Conservation (phyloP, 352 stramenopile genomes). For the Pythium vanterpoolii region DNA sequence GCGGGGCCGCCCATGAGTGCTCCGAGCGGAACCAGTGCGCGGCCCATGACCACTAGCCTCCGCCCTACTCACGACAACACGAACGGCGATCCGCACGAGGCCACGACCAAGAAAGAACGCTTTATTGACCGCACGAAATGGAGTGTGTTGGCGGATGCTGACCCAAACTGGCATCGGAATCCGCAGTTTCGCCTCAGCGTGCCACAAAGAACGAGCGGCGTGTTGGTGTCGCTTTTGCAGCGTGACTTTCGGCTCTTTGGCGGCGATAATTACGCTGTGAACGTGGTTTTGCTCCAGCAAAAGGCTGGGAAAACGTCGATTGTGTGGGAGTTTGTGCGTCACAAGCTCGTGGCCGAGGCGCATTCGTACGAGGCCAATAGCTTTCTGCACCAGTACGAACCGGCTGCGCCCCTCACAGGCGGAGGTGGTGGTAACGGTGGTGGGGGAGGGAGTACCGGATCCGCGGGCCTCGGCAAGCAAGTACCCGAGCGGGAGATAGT, state of each 20-base stretch:
- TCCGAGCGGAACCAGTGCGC: neutral
- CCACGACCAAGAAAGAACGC: slow-evolving; percentile 24
- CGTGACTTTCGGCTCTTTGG: slow-evolving; percentile 77
- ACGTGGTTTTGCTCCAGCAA: slow-evolving; percentile 80
- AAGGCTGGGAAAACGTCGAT: slow-evolving; percentile 52
- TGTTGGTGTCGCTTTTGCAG: slow-evolving; percentile 81
- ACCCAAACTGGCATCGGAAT: slow-evolving; percentile 91
- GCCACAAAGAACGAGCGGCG: slow-evolving; percentile 30
- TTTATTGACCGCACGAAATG: slow-evolving; percentile 63
- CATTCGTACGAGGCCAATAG: slow-evolving; percentile 53
- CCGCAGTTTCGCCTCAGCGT: slow-evolving; percentile 83
- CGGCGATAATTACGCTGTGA: slow-evolving; percentile 84
- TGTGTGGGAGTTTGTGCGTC: slow-evolving; percentile 74
- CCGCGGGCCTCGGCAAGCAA: slow-evolving; percentile 23
- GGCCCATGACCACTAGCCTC: slow-evolving; percentile 1
- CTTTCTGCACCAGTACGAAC: slow-evolving; percentile 37
- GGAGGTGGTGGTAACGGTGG: slow-evolving; percentile 5
- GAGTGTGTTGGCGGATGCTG: slow-evolving; percentile 59
- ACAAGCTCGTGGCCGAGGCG: slow-evolving; percentile 60
- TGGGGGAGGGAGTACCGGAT: no score
- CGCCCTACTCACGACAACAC: neutral
- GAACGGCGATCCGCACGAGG: slow-evolving; percentile 8
- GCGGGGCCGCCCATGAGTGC: slow-evolving; percentile 29
- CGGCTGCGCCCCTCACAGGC: slow-evolving; percentile 25
- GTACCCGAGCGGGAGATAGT: slow-evolving; percentile 79